These are phyloP conservation scores for Quercus engelmannii DNA, from an alignment of 306 rosid genomes.

Conservation along the genomic window DNA sequence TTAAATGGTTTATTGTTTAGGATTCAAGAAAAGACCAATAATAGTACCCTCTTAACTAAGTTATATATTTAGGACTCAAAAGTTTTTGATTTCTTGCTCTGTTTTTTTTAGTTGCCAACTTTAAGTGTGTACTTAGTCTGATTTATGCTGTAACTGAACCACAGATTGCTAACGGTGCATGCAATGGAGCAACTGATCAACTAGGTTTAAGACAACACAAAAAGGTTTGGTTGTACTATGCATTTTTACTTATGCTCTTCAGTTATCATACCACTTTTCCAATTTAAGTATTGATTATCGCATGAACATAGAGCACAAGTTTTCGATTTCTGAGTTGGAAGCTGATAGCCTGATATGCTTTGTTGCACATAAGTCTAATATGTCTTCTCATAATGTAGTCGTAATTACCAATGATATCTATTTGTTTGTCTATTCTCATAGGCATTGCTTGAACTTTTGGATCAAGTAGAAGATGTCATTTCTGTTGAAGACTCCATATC, in stretches of 20 bases:
- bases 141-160: constrained; percentile 23
- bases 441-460: constrained; percentile 95
- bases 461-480: constrained; percentile 92
- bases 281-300: neutral
- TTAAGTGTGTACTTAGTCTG: constrained; percentile 13
- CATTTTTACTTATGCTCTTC: constrained; percentile 7
- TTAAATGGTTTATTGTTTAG: neutral
- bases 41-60: neutral
- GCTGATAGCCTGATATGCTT: neutral
- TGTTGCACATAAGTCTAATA: neutral
- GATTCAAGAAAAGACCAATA: neutral
- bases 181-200: constrained; percentile 40
- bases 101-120: neutral
- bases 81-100: neutral
- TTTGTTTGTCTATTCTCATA: constrained; percentile 22
- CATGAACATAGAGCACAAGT: neutral
- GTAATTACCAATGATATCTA: neutral
- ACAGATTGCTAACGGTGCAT: constrained; percentile 48
- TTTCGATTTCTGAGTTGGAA: neutral
- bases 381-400: neutral
- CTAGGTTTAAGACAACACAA: constrained; percentile 61
- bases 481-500: constrained; percentile 50
- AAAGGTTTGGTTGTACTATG: constrained; percentile 44
- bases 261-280: neutral
- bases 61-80: neutral